Evolutionary conservation across 345 rosid species (phyloP).

Genomic region (Citrus unshiu): DNA sequence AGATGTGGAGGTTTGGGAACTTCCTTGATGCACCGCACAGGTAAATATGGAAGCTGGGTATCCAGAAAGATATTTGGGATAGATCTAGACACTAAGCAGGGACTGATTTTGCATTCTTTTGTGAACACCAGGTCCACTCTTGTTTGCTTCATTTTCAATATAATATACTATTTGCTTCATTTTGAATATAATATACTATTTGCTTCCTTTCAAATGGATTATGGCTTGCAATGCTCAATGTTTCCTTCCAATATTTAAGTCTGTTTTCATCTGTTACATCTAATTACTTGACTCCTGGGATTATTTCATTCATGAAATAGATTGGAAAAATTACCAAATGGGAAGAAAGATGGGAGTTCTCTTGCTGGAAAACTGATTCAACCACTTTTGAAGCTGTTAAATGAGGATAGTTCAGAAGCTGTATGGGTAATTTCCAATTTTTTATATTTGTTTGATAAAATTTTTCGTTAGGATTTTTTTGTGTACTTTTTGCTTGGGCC

Average conservation of each 20-base stretch:
- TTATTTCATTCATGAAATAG: constrained; percentile 35
- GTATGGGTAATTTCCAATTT: constrained; percentile 56
- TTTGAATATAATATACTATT: not conserved
- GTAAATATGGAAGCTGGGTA: not conserved
- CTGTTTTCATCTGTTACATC: not conserved
- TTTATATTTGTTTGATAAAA: constrained; percentile 1
- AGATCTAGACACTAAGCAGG: not conserved
- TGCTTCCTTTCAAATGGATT: not conserved
- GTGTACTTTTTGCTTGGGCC: not conserved
- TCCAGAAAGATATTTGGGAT: not conserved
- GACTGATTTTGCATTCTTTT: not conserved
- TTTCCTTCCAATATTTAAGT: not conserved
- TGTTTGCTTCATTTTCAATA: not conserved
- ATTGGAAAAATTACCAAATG: constrained; percentile 62
- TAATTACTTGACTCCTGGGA: constrained; percentile 1
- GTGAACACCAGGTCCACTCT: not conserved
- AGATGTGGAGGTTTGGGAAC: not conserved
- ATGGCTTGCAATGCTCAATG: not conserved
- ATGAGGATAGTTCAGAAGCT: constrained; percentile 58
- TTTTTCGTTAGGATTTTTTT: not conserved
- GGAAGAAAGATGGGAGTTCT: constrained; percentile 63
- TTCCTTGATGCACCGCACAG: not conserved
- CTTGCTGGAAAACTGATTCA: constrained; percentile 60
- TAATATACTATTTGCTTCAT: not conserved
- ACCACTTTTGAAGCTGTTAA: constrained; percentile 65